These are phyloP conservation scores for Phytophthora syringae DNA, from an alignment of 352 stramenopile genomes.

Conservation along the genomic window DNA sequence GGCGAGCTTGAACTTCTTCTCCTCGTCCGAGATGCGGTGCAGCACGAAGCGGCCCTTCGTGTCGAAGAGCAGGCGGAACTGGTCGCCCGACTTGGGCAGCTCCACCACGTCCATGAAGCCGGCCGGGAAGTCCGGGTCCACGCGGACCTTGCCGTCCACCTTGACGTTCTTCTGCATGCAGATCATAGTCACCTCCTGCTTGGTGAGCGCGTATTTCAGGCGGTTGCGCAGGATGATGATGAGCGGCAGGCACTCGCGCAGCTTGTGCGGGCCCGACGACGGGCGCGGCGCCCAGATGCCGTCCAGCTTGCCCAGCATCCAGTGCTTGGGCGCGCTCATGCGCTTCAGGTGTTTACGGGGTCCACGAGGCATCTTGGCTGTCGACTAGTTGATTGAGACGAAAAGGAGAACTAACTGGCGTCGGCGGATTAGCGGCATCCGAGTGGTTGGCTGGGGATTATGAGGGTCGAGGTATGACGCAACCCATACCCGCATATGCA, in stretches of 20 bases:
- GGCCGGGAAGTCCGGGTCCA: conserved; percentile 98
- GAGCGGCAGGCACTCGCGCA: conserved; percentile 98
- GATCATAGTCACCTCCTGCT: conserved; percentile 98
- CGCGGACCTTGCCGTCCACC: conserved; percentile 97
- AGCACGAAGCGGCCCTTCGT: conserved; percentile 99
- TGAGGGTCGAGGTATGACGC: conserved; percentile 1
- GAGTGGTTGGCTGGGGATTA: conserved; percentile 36
- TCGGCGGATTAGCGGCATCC: neutral
- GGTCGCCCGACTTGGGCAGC: conserved; percentile 96
- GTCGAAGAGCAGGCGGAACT: conserved; percentile 99
- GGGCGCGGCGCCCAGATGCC: conserved; percentile 94
- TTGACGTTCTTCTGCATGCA: conserved; percentile 99
- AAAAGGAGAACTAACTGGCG: conserved; percentile 68
- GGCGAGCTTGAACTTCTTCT: conserved; percentile 99
- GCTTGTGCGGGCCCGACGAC: conserved; percentile 98
- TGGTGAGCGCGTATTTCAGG: conserved; percentile 99
- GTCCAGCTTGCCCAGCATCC: conserved; percentile 92
- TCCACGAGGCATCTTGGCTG: conserved; percentile 81
- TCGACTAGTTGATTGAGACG: conserved; percentile 37
- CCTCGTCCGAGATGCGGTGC: conserved; percentile 95
- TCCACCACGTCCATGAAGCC: conserved; percentile 99
- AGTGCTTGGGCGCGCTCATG: conserved; percentile 89
- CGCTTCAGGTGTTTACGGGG: conserved; percentile 90
- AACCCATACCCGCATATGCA: conserved; percentile 6
- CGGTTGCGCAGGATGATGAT: conserved; percentile 98